phyloP scores from a whole-genome alignment of 768 basidiomycete species.

The Boletus huronensis region DNA sequence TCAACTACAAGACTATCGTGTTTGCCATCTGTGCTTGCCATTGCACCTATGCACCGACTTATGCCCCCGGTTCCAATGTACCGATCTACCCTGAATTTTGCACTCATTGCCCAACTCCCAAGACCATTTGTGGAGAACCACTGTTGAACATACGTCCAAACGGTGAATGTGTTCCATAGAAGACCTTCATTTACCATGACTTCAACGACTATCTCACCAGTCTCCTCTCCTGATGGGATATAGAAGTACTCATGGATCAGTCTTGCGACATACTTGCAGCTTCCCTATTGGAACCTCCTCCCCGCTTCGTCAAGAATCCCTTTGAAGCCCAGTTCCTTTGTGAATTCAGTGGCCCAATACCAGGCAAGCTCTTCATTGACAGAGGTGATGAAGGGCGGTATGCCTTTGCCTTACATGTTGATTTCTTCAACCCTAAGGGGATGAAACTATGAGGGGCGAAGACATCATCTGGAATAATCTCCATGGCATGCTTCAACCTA shows the following conservation, averaged over 20 bases:
- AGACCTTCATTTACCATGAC: not conserved
- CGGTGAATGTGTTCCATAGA: not conserved
- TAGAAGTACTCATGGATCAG: not conserved
- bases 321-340: slow-evolving; percentile 27
- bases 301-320: not conserved
- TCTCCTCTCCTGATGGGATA: not conserved
- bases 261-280: not conserved
- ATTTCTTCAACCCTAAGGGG: slow-evolving; percentile 36
- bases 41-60: slow-evolving; percentile 1
- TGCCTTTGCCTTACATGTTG: slow-evolving; percentile 31
- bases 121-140: not conserved
- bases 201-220: slow-evolving; percentile 3
- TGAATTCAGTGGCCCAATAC: slow-evolving; percentile 25
- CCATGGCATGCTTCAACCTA: slow-evolving; percentile 28
- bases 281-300: not conserved
- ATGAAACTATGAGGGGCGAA: slow-evolving; percentile 28
- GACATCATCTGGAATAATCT: slow-evolving; percentile 20
- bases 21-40: slow-evolving; percentile 2
- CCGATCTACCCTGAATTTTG: not conserved
- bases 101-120: not conserved
- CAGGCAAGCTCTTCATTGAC: slow-evolving; percentile 6
- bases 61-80: not conserved
- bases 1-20: not conserved
- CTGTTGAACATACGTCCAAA: not conserved
- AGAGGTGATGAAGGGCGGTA: slow-evolving; percentile 24